Percentiles rank a stretch among this genome's conserved stretches.
Evolutionary conservation across 306 rosid species (phyloP).

Genomic region (Citrullus mucosospermus): DNA sequence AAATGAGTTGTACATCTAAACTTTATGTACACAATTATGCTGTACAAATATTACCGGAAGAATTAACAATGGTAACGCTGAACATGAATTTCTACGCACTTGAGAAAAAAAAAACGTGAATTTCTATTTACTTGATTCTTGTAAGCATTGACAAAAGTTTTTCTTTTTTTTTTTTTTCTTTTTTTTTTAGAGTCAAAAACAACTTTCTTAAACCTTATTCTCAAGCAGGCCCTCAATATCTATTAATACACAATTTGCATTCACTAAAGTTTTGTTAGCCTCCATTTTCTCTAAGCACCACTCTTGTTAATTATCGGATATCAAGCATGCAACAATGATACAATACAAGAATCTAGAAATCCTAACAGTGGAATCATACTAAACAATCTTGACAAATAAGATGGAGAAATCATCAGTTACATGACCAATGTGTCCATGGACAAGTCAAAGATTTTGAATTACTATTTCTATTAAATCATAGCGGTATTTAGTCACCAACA

Average conservation of each 20-base stretch:
- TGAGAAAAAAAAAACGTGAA: too few relatives aligned
- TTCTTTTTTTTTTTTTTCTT: too few relatives aligned
- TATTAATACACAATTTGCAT: not conserved
- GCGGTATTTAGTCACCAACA: not conserved
- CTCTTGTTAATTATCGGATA: not conserved
- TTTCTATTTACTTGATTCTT: not conserved
- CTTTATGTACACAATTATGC: too few relatives aligned
- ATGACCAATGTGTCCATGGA: not conserved
- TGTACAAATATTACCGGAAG: too few relatives aligned
- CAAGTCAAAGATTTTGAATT: not conserved
- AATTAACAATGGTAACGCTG: too few relatives aligned
- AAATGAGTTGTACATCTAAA: not conserved
- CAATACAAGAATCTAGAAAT: not conserved
- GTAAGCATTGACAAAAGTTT: too few relatives aligned
- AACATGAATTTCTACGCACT: too few relatives aligned
- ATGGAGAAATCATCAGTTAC: not conserved
- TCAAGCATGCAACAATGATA: not conserved
- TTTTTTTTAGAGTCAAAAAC: not conserved
- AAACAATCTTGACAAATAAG: not conserved
- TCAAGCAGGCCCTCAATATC: not conserved
- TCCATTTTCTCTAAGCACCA: not conserved
- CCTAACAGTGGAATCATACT: not conserved
- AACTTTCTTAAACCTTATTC: not conserved
- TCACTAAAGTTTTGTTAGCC: not conserved
- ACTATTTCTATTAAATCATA: not conserved